phyloP scores from a whole-genome alignment of 1,284 basidiomycete species.

The Cutaneotrichosporon dermatis region DNA sequence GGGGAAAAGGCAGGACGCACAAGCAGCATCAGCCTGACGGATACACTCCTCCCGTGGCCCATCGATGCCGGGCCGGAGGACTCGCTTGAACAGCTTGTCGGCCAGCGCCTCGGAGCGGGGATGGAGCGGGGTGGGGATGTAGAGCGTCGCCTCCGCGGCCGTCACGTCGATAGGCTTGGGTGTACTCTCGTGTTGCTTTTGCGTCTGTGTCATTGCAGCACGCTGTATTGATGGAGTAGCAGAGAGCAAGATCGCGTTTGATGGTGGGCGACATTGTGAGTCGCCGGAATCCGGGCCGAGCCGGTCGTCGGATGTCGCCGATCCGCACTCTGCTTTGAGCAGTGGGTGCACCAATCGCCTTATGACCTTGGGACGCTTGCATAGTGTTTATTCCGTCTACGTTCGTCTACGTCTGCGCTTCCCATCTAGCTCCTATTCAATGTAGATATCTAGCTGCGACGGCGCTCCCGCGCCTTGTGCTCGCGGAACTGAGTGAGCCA shows the following conservation, averaged over 20 bases:
- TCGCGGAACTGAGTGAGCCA: slow-evolving; percentile 69
- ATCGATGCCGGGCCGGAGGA: slow-evolving; percentile 29
- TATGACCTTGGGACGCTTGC: no score
- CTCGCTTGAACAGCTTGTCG: slow-evolving; percentile 26
- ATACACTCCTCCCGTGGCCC: slow-evolving; percentile 30
- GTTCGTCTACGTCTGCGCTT: no score
- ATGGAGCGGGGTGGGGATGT: slow-evolving; percentile 36
- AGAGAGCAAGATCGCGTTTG: neutral
- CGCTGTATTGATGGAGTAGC: neutral
- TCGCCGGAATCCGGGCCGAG: no score
- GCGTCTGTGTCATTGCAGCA: neutral
- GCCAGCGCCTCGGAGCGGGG: slow-evolving; percentile 36
- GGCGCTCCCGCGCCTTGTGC: neutral
- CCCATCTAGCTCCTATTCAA: no score
- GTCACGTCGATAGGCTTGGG: slow-evolving; percentile 4
- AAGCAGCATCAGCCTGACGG: slow-evolving; percentile 24
- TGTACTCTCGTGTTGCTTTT: no score
- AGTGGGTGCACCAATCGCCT: no score
- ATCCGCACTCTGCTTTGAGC: no score
- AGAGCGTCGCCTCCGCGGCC: slow-evolving; percentile 30
- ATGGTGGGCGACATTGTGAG: no score
- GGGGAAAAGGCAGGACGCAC: slow-evolving; percentile 13
- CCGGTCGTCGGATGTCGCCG: neutral
- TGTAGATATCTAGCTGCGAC: no score
- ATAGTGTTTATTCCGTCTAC: no score